Base-by-base conservation (phyloP, 176 grass and related monocot species). In the Microstegium vimineum region DNA sequence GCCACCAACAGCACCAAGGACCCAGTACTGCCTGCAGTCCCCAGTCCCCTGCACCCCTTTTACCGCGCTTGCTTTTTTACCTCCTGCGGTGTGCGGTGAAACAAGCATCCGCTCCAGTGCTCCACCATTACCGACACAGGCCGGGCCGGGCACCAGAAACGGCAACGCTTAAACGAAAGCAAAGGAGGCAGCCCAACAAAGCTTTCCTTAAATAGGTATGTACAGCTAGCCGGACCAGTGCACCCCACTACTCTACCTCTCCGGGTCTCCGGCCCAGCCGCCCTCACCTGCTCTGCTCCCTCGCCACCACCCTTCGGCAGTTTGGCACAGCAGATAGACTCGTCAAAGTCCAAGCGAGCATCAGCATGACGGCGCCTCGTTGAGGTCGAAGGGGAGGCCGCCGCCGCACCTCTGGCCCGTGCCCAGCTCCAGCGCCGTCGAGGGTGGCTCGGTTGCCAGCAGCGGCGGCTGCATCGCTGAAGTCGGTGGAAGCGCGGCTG, bases 331-430 rank as follows among this genome's bases (percentile, higher is more conserved):
- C 45, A 16, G 14, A 30, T 35, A 16, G 14, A 30, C 74, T 7
- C 35, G n/a, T 83, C 75, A 80, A 14, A 81, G 33, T 12, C 49
- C 69, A 26, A 25, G 6, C 69, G 22, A 13, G 33, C 61, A 63
- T 26, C 37, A 81, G 74, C 91, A 80, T n/a, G 86, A 51, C 41
- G 86, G 86, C n/a, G 89, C 71, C 83, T 91, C 80, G 92, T 94
- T 94, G 71, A 94, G 92, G 73, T 94, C 92, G 71, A 91, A 91
- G 38, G 86, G 66, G 10, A 89, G 66, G n/a, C 49, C 66, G 32
- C 49, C 66, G 32, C 34, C 62, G 0, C 38, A 57, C 15, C 5
- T 14, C 1, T 68, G 1, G 0, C 40, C 32, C 2, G 20, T 25
- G 22, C 83, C 86, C 47, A 94, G 83, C 70, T 84, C 76, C 13